These are phyloP conservation scores for Aspergillus flavus DNA, from an alignment of 2,329 filamentous ascomycete species.

Conservation along the genomic window DNA sequence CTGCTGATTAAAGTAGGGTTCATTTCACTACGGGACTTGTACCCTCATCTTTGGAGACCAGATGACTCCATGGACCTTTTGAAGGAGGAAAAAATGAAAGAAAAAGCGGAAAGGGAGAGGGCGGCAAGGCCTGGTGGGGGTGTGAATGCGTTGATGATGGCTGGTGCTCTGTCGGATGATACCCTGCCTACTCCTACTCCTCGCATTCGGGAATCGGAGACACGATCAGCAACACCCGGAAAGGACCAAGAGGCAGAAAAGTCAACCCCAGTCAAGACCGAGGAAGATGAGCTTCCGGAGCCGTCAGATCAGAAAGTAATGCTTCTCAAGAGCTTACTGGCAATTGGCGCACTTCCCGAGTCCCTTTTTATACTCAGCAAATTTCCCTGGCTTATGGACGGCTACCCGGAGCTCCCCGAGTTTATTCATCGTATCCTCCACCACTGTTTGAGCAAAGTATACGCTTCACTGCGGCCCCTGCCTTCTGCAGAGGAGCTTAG, in stretches of 20 bases:
- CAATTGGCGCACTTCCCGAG: constrained; percentile 90
- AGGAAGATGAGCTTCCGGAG: constrained; percentile 62
- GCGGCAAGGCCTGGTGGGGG: constrained; percentile 69
- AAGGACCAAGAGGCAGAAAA: constrained; percentile 56
- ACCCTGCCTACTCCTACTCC: constrained; percentile 56
- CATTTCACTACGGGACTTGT: constrained; percentile 86
- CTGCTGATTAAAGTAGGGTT: constrained; percentile 97
- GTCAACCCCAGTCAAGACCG: constrained; percentile 35
- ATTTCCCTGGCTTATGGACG: constrained; percentile 89
- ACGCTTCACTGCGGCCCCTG: constrained; percentile 55
- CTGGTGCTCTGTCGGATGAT: constrained; percentile 85
- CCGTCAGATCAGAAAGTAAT: constrained; percentile 86
- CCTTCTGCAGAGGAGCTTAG: constrained; percentile 43
- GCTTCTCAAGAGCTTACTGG: constrained; percentile 80
- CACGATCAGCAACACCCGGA: constrained; percentile 55
- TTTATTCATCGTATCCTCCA: constrained; percentile 84
- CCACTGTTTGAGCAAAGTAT: constrained; percentile 78
- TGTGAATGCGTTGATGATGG: constrained; percentile 82
- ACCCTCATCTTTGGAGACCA: constrained; percentile 84
- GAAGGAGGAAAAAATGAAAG: constrained; percentile 69
- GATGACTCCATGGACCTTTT: constrained; percentile 82
- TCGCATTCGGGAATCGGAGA: constrained; percentile 54
- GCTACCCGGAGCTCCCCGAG: constrained; percentile 77
- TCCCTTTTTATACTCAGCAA: constrained; percentile 88
- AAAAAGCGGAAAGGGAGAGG: constrained; percentile 76